phyloP scores from a whole-genome alignment of 495 filamentous ascomycete genomes.

The Pseudotulostoma volvatum region DNA sequence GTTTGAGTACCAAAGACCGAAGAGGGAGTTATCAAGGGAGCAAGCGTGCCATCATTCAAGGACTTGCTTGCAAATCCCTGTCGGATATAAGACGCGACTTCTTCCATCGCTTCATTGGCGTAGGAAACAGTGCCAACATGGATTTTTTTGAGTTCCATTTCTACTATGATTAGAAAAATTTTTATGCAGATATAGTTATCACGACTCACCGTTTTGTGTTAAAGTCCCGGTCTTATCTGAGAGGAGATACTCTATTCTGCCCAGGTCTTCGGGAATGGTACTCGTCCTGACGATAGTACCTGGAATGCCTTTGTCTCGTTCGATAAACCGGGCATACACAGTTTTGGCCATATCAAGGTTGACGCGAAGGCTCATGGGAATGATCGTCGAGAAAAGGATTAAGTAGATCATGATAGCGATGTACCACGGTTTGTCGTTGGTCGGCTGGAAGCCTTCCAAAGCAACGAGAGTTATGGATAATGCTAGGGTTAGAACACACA shows the following conservation, averaged over 20 bases:
- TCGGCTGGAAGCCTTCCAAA: slow-evolving; percentile 60
- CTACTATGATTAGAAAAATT: slow-evolving; percentile 19
- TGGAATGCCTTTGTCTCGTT: slow-evolving; percentile 73
- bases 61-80: slow-evolving; percentile 52
- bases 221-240: slow-evolving; percentile 96
- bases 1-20: slow-evolving; percentile 42
- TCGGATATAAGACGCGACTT: slow-evolving; percentile 69
- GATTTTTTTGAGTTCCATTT: slow-evolving; percentile 98
- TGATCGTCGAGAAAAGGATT: slow-evolving; percentile 97
- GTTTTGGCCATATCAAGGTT: slow-evolving; percentile 96
- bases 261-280: slow-evolving; percentile 93
- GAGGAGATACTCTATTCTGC: slow-evolving; percentile 87
- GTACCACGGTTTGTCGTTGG: slow-evolving; percentile 60
- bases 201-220: slow-evolving; percentile 71
- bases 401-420: slow-evolving; percentile 89
- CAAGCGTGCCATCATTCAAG: slow-evolving; percentile 15
- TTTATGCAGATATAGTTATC: slow-evolving; percentile 2
- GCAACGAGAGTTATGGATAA: slow-evolving; percentile 85
- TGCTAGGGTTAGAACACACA: slow-evolving; percentile 72
- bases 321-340: slow-evolving; percentile 91
- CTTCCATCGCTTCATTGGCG: slow-evolving; percentile 96
- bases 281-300: slow-evolving; percentile 89
- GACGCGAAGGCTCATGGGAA: slow-evolving; percentile 89
- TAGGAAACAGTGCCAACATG: slow-evolving; percentile 97
- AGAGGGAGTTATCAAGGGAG: slow-evolving; percentile 53